These are phyloP conservation scores for Bathelium albidoporum DNA, from an alignment of 495 filamentous ascomycete species.

Conservation along the genomic window DNA sequence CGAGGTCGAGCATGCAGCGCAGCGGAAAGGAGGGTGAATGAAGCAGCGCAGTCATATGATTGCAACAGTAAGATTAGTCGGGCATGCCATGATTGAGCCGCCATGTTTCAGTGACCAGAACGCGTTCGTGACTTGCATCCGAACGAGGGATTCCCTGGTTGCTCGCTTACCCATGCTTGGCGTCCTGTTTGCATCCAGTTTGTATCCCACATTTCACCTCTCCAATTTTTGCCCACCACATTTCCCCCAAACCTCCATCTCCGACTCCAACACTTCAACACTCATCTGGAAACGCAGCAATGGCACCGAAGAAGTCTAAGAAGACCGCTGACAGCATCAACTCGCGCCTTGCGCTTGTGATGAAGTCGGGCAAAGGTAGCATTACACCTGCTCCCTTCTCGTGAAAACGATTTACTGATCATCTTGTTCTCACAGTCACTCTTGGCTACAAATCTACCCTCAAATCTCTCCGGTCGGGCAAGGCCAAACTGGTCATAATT, in stretches of 20 bases:
- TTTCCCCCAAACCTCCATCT: neutral
- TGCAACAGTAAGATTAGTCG: neutral
- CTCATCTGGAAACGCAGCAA: constrained; percentile 23
- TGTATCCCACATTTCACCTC: neutral
- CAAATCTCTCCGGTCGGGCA: constrained; percentile 83
- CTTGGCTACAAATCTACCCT: constrained; percentile 93
- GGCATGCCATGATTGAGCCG: neutral
- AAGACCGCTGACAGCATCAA: constrained; percentile 87
- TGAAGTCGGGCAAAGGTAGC: constrained; percentile 87
- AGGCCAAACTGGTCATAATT: constrained; percentile 66
- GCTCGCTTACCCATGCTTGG: neutral
- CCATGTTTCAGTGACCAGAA: neutral
- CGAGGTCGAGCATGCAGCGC: neutral
- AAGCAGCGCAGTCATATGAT: neutral
- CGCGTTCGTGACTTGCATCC: neutral
- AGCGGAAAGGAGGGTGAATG: neutral
- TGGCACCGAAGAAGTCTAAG: constrained; percentile 93
- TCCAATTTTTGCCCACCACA: neutral
- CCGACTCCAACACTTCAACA: neutral
- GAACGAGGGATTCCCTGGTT: neutral
- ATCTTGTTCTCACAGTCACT: constrained; percentile 43
- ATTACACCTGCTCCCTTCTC: constrained; percentile 6
- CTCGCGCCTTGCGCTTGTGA: constrained; percentile 80
- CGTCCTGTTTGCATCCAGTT: neutral
- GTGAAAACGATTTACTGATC: constrained; percentile 1